Base-by-base conservation (phyloP, 1,139 yeast genomes). In the Suhomyces coccinellae region DNA sequence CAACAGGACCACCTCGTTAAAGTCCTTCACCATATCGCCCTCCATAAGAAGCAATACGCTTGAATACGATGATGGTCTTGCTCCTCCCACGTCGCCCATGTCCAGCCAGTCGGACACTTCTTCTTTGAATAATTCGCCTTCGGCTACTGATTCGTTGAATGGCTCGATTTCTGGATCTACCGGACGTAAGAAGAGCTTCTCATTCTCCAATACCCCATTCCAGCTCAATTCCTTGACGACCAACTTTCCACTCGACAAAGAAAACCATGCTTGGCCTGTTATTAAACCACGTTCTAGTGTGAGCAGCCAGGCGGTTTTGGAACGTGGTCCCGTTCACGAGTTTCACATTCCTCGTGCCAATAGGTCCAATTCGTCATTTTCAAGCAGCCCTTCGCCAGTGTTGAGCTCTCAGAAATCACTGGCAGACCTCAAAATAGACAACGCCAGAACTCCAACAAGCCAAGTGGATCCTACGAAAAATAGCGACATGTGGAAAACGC, bases 1-100 rank as follows among this genome's bases (percentile, higher is more conserved):
- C 15, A 46, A 51, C 30, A 62, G 63, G 43, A 60, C 73, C 2
- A 69, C 73, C 7, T 69, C 74, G 2, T 52, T 71, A 24, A 71
- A 70, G 45, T 67, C 75, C 10, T 61, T 71, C 28, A 69, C 75
- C 3, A 70, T 71, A 6, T 69, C 75, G 5, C 75, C 76, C 3
- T 68, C 71, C 32, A 52, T 63, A 3, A 51, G 72, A 40, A 38
- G 22, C 24, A 17, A 36, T 27, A 13, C 33, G 27, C 32, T 27
- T 15, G 43, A 40, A 9, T 11, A 27, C 16, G 45, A 43, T 12
- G 38, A 43, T 26, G 34, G 38, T 10, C n/a, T 41, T 4, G 11
- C 26, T 13, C 32, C 39, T 7, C 53, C 59, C 5, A 24, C 41
- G 1, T 60, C 65, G 11, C 65, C 65, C 10, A 59, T 52, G 35